Evolutionary conservation across 2,329 filamentous ascomycete species (phyloP).

Genomic region (Colletotrichum magnum): DNA sequence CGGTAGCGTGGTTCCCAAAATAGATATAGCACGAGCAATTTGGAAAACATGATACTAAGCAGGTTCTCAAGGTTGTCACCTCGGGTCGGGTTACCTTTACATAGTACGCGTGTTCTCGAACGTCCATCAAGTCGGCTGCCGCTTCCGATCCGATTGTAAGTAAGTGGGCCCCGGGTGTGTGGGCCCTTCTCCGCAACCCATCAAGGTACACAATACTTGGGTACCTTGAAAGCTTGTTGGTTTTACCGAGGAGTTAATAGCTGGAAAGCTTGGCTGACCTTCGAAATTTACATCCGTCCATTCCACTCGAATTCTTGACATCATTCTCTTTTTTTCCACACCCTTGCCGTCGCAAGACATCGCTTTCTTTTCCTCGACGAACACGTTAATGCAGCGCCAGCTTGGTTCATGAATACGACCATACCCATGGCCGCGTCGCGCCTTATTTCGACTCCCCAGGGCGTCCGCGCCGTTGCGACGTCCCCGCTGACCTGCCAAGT

Average conservation of each 20-base stretch:
- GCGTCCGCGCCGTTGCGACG: conserved; percentile 25
- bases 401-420: conserved; percentile 19
- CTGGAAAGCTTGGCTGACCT: conserved; percentile 25
- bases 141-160: conserved; percentile 11
- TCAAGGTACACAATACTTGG: not conserved
- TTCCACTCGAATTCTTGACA: conserved; percentile 12
- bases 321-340: conserved; percentile 13
- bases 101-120: not conserved
- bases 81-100: too few species aligned
- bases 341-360: not conserved
- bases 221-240: conserved; percentile 7
- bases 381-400: conserved; percentile 11
- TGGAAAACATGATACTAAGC: too few species aligned
- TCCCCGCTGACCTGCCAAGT: conserved; percentile 30
- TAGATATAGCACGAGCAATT: conserved; percentile 28
- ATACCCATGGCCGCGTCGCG: conserved; percentile 34
- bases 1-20: conserved; percentile 26
- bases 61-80: too few species aligned
- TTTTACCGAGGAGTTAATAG: conserved; percentile 7
- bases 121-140: conserved; percentile 2
- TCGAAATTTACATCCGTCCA: conserved; percentile 15
- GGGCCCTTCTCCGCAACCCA: conserved; percentile 23
- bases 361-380: not conserved
- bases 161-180: conserved; percentile 11
- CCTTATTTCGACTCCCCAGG: conserved; percentile 22